These are phyloP conservation scores for Aspergillus costaricaensis DNA, from an alignment of 2,329 filamentous ascomycete species.

Conservation along the genomic window DNA sequence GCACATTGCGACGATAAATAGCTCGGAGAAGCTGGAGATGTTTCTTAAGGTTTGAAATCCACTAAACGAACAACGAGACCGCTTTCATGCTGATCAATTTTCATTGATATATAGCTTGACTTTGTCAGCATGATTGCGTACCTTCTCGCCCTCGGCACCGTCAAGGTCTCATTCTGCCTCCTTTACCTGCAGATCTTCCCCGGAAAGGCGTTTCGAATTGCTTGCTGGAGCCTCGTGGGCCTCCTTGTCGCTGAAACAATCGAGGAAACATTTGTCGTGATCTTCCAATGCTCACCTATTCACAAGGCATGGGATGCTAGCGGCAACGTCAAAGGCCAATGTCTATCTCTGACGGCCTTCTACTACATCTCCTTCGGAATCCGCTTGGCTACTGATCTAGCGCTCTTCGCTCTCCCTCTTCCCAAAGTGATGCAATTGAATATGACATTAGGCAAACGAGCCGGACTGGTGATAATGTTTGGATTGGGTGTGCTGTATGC, in stretches of 20 bases:
- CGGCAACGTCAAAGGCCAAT: constrained; percentile 10
- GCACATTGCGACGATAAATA: constrained; percentile 8
- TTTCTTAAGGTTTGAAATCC: constrained; percentile 6
- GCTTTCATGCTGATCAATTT: not conserved
- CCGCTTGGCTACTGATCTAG: constrained; percentile 17
- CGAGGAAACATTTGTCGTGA: constrained; percentile 71
- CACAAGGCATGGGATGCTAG: constrained; percentile 16
- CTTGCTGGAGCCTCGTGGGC: constrained; percentile 12
- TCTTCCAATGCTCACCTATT: constrained; percentile 21
- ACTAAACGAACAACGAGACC: not conserved
- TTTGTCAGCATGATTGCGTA: constrained; percentile 21
- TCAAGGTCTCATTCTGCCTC: constrained; percentile 28
- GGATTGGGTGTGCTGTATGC: constrained; percentile 15
- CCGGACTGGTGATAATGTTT: constrained; percentile 18
- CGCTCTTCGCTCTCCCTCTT: constrained; percentile 17
- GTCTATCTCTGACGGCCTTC: constrained; percentile 14
- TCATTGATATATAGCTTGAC: constrained; percentile 10
- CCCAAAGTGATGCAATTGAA: constrained; percentile 17
- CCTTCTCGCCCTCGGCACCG: constrained; percentile 29
- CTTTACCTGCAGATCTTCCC: constrained; percentile 21
- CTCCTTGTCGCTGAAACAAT: constrained; percentile 63
- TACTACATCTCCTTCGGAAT: constrained; percentile 19
- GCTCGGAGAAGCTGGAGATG: not conserved
- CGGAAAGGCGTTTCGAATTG: constrained; percentile 7
- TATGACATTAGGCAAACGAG: constrained; percentile 12